Base-by-base conservation (phyloP, 1,284 basidiomycete genomes). In the Laetiporus sulphureus region DNA sequence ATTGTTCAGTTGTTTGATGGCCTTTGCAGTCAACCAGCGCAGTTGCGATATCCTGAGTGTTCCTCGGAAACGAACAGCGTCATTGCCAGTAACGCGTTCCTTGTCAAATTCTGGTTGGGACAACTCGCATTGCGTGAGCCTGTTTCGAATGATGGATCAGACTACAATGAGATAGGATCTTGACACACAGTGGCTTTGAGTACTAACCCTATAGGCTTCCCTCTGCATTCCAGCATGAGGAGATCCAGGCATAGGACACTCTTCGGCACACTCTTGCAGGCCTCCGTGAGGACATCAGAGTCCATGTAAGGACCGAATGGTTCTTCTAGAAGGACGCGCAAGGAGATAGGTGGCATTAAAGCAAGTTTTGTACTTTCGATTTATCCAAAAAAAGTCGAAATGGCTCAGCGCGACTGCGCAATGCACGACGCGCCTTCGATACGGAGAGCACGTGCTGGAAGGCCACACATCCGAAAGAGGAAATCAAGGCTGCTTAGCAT, bases 11-110 rank as follows among this genome's bases (percentile, higher is more conserved):
- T 47, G 57, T 38, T 60, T 49, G 18, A 49, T 39, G 3, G 73
- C 77, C 39, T 54, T 53, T 0, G 61, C 57, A 0, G 73, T 71
- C 15, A 81, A 64, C 67, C 73, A 76, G 0, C 56, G 48, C 1
- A 72, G 60, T 2, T 56, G 42, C 11, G 61, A 48, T 38, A 81
- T 65, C 36, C 64, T 62, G 2, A 79, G 57, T 5, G 67, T 51
- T 1, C 75, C 77, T 33, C 65, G 69, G 44, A 79, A 75, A 5
- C 65, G 56, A 3, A 72, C 58, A n/a, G 3, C 33, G 40, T 7
- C 34, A 20, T 21, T 45, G 32, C 6, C 18, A 7, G 5, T 16
- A 34, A 32, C 47, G 33, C 19, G 47, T 11, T 30, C 4, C 38
- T 29, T 15, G 36, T 42, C 34, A 18, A 37, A 45, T 42, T 44